These are phyloP conservation scores for Claviceps purpurea DNA, from an alignment of 2,329 filamentous ascomycete genomes.

Conservation along the genomic window DNA sequence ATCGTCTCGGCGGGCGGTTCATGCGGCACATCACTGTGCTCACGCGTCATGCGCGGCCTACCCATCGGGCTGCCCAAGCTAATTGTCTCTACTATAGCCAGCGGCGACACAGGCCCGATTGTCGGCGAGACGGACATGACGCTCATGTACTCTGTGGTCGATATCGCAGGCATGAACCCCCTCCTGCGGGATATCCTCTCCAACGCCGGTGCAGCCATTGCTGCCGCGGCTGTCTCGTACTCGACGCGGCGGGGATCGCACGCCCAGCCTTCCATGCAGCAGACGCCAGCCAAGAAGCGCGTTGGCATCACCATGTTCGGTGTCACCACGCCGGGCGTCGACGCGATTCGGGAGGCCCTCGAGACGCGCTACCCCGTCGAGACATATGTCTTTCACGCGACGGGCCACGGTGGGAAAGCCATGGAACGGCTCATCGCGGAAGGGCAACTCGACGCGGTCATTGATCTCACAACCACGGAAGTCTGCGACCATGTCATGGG, in stretches of 20 bases:
- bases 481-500: slow-evolving; percentile 50
- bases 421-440: slow-evolving; percentile 53
- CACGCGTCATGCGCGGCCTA: slow-evolving; percentile 46
- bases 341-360: slow-evolving; percentile 37
- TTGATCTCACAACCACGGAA: slow-evolving; percentile 62
- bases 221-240: slow-evolving; percentile 41
- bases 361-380: slow-evolving; percentile 35
- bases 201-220: slow-evolving; percentile 50
- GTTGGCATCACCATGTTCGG: slow-evolving; percentile 64
- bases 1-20: slow-evolving; percentile 49
- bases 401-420: slow-evolving; percentile 51
- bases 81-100: slow-evolving; percentile 57
- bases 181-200: slow-evolving; percentile 42
- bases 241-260: slow-evolving; percentile 3
- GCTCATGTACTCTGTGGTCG: slow-evolving; percentile 59
- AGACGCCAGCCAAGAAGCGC: slow-evolving; percentile 23
- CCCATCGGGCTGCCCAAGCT: slow-evolving; percentile 57
- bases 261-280: background rate
- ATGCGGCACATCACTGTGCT: slow-evolving; percentile 46
- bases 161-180: slow-evolving; percentile 52
- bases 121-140: slow-evolving; percentile 55
- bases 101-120: slow-evolving; percentile 50
- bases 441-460: slow-evolving; percentile 46
- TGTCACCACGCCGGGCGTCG: slow-evolving; percentile 54
- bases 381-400: slow-evolving; percentile 56